Evolutionary conservation across 768 basidiomycete genomes (phyloP), one percentile per base, ranked within the genome.

Genomic region (Saitozyma sp.): DNA sequence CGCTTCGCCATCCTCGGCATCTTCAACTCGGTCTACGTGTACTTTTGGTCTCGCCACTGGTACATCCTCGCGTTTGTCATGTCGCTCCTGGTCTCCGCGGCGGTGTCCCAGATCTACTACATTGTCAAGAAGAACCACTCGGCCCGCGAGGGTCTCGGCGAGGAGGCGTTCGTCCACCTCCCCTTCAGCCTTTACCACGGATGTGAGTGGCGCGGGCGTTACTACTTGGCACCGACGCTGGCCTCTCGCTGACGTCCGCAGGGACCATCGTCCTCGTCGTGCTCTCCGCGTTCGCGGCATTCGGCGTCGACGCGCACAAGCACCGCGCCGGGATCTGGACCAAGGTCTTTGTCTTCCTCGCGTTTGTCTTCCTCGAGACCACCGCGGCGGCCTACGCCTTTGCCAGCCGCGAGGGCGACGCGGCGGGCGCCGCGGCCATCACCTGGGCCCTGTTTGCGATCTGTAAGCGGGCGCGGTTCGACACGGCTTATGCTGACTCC

Each of bases 131-230:
- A 74, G 65, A 91, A 92, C 80, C 85, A 86, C 65, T 87, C 92
- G 77, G 78, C 83, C 37, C 81, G 90, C 37, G 83, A 89, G 71
- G 84, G 76, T 63, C 68, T 84, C 50, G 83, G 83, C 19, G 92
- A 95, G 65, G 93, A 96, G 80, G 78, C 94, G 65, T 93, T 95
- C 64, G 84, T 97, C 50, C 93, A 97, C 79, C 87, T 96, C 16
- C 96, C 96, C 2, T 97, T 98, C 85, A 93, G 90, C 2, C 86
- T 97, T 53, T 96, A 89, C 81, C 92, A 96, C 73, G 94, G 92
- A 39, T 77, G 76, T 77, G 54, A 67, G 76, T 70, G n/a, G 6
- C 43, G 10, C 14, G 17, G 46, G 13, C 13, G 51, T 52, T 2
- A 19, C 17, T 52, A 16, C 11, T 2, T 52, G 2, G 43, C 29